A percentile compares a stretch with the other conserved stretches of the same genome.
These are phyloP conservation scores for Middelhovenomyces tepae DNA, from an alignment of 805 yeast species.

Conservation along the genomic window DNA sequence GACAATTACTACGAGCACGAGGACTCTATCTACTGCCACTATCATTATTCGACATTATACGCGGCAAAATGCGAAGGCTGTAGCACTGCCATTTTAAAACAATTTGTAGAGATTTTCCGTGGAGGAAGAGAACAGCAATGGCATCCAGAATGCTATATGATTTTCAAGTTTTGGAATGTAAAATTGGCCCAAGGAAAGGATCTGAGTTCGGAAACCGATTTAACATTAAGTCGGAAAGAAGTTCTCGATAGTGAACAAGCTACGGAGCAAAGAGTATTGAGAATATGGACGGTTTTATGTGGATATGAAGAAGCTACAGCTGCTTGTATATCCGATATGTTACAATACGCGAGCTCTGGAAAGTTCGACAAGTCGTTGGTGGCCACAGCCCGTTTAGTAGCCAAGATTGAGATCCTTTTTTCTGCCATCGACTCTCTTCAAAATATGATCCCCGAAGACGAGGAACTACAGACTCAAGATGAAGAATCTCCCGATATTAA, in stretches of 20 bases:
- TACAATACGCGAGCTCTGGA: conserved; percentile 70
- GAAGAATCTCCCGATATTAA: conserved; percentile 9
- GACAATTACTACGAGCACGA: conserved; percentile 89
- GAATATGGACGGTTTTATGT: conserved; percentile 80
- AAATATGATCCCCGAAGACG: conserved; percentile 17
- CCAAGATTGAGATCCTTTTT: conserved; percentile 69
- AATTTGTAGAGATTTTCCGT: conserved; percentile 83
- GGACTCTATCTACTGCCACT: conserved; percentile 77
- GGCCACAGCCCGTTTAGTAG: conserved; percentile 62
- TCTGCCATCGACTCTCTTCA: conserved; percentile 55
- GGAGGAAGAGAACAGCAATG: conserved; percentile 92
- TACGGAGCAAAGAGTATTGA: conserved; percentile 49
- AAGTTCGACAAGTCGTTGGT: conserved; percentile 58
- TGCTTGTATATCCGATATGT: conserved; percentile 82
- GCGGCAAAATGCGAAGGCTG: conserved; percentile 95
- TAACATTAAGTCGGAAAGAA: conserved; percentile 2
- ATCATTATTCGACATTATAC: conserved; percentile 75
- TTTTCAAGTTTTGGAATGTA: conserved; percentile 93
- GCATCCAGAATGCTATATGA: conserved; percentile 99
- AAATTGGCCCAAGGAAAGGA: conserved; percentile 32
- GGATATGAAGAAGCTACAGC: conserved; percentile 89
- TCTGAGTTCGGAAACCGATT: conserved; percentile 11
- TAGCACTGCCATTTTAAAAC: conserved; percentile 80
- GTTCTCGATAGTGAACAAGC: conserved; percentile 42
- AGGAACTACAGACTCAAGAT: conserved; percentile 11